phyloP scores from a whole-genome alignment of 116 monocot genomes.

The Posidonia oceanica region DNA sequence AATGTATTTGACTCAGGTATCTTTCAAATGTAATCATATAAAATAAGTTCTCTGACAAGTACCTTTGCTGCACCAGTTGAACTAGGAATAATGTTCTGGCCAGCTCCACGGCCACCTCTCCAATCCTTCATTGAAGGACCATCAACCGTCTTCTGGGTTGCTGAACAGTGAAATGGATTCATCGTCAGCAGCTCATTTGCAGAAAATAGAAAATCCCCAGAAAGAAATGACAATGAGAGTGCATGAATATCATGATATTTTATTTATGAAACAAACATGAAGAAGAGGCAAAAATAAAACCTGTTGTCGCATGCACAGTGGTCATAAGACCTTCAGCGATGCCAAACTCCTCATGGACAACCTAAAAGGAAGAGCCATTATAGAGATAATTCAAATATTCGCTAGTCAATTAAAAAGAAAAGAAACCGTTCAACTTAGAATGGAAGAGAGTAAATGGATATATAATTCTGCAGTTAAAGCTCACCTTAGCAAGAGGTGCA shows the following conservation, averaged over 20 bases:
- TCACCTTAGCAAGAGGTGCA: conserved; percentile 92
- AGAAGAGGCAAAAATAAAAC: conserved; percentile 17
- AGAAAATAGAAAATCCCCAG: background rate
- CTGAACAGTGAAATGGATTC: conserved; percentile 25
- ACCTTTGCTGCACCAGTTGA: conserved; percentile 99
- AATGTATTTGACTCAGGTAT: background rate
- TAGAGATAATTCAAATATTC: too few species aligned
- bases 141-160: conserved; percentile 99
- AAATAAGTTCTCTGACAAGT: background rate
- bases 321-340: conserved; percentile 98
- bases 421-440: too few species aligned
- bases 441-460: background rate
- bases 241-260: background rate
- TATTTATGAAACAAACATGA: background rate
- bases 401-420: too few species aligned
- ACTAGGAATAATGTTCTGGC: conserved; percentile 97
- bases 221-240: background rate
- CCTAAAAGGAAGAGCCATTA: conserved; percentile 20
- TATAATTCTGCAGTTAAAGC: background rate
- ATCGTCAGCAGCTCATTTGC: background rate
- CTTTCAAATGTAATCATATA: background rate
- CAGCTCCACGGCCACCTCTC: conserved; percentile 96
- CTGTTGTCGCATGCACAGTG: conserved; percentile 98
- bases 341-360: conserved; percentile 98
- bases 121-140: conserved; percentile 97